Evolutionary conservation across 2,329 filamentous ascomycete genomes (phyloP), one percentile per base, ranked within the genome.

Genomic region (Microsporum ferrugineum): DNA sequence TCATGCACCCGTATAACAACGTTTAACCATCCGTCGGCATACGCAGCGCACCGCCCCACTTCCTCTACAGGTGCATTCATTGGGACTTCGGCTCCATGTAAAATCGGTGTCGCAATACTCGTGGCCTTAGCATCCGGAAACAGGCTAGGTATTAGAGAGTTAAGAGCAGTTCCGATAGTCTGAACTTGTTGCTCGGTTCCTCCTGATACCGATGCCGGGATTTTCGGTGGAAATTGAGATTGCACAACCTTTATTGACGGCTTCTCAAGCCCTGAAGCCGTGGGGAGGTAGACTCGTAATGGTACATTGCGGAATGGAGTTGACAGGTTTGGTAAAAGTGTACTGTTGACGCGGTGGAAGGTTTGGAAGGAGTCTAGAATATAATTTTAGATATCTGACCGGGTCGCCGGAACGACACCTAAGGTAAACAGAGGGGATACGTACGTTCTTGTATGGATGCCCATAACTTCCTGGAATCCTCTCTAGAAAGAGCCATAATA

Each of bases 21-120:
- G 72, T 90, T 89, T 31, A 96, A 73, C 87, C 91, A 99, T 0
- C 94, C 94, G 75, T 99, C 94, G 0, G 90, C 85, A 77, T 96
- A 97, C 1, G 89, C 85, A 2, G 88, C 88, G 69, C 88, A 87
- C 61, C 85, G 82, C 75, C 94, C 88, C 62, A 99, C 72, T 55
- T 96, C 92, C 69, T 90, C 88, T 17, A 99, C 74, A 29, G 86
- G 86, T 0, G 91, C 88, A 62, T 79, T 76, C 77, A 97, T 88
- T 0, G 94, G 92, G 62, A 96, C 82, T 0, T 85, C 81, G 0
- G 86, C 89, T 0, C 94, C 94, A 76, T 99, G 94, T 68, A 97
- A 75, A 5, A 97, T 81, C 1, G 88, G 88, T 62, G 88, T 86
- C 0, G 92, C 94, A 57, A 96, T 81, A 8, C 96, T 84, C 0